These are phyloP conservation scores for Raphanus sativus DNA, from an alignment of 345 rosid species.

Conservation along the genomic window DNA sequence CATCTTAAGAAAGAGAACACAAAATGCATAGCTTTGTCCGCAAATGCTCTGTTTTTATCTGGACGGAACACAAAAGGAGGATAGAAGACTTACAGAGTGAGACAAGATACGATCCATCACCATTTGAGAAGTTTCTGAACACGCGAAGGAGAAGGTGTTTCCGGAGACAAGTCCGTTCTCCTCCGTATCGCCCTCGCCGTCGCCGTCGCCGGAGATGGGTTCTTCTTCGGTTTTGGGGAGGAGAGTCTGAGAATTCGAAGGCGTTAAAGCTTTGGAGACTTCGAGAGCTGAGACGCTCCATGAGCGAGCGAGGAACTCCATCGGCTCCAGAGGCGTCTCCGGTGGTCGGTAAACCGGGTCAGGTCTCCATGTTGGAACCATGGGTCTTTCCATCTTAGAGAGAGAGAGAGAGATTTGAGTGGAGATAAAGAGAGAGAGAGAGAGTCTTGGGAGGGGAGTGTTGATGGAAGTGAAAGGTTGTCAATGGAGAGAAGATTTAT, in stretches of 20 bases:
- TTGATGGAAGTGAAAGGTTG: slow-evolving; percentile 36
- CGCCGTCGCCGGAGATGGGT: slow-evolving; percentile 38
- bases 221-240: slow-evolving; percentile 67
- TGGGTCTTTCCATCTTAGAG: slow-evolving; percentile 52
- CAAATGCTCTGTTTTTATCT: slow-evolving; percentile 31
- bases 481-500: slow-evolving; percentile 30
- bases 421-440: neutral
- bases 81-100: slow-evolving; percentile 75
- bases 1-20: slow-evolving; percentile 1
- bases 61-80: neutral
- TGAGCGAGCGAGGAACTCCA: slow-evolving; percentile 96
- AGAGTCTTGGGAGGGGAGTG: neutral
- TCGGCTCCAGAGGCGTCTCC: slow-evolving; percentile 84
- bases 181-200: slow-evolving; percentile 53
- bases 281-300: slow-evolving; percentile 93
- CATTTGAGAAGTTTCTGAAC: slow-evolving; percentile 95
- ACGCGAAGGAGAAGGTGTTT: slow-evolving; percentile 89
- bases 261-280: slow-evolving; percentile 71
- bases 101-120: slow-evolving; percentile 97
- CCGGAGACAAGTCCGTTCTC: slow-evolving; percentile 68
- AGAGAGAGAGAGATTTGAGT: neutral
- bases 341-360: slow-evolving; percentile 77
- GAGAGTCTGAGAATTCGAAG: slow-evolving; percentile 50
- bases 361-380: slow-evolving; percentile 60
- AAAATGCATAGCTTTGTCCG: slow-evolving; percentile 30